A percentile compares a stretch with the other conserved stretches of the same genome.
These are phyloP conservation scores for Trichoderma parareesei DNA, from an alignment of 495 filamentous ascomycete species.

Conservation along the genomic window DNA sequence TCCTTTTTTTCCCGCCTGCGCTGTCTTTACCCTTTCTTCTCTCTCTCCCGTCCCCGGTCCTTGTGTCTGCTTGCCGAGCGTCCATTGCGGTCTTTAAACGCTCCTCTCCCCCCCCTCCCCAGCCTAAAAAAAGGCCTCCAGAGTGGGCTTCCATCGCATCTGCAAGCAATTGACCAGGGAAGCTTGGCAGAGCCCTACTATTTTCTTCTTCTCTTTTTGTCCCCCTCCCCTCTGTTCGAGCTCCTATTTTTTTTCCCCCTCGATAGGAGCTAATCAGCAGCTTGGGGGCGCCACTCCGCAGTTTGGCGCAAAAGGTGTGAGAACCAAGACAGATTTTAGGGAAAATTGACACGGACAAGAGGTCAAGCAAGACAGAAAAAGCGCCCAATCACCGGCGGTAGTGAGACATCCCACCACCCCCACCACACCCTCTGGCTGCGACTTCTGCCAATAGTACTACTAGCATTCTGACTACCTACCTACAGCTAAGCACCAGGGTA, in stretches of 20 bases:
- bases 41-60: neutral
- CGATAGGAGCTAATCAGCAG: neutral
- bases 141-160: neutral
- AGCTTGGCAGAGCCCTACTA: neutral
- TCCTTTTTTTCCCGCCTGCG: conserved; percentile 1
- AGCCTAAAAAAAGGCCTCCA: neutral
- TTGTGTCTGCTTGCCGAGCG: neutral
- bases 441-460: neutral
- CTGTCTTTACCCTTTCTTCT: neutral
- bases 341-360: neutral
- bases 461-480: no score
- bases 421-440: conserved; percentile 5
- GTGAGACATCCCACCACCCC: conserved; percentile 9
- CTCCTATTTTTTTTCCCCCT: no score
- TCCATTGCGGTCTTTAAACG: neutral
- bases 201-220: neutral
- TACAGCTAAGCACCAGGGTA: no score
- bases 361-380: neutral
- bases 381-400: neutral
- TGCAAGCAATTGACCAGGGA: neutral
- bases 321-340: no score
- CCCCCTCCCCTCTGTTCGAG: no score
- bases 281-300: conserved; percentile 6
- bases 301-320: neutral
- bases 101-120: neutral